Evolutionary conservation across 2,329 filamentous ascomycete genomes (phyloP).

Genomic region (Teratosphaeria pseudoeucalypti): DNA sequence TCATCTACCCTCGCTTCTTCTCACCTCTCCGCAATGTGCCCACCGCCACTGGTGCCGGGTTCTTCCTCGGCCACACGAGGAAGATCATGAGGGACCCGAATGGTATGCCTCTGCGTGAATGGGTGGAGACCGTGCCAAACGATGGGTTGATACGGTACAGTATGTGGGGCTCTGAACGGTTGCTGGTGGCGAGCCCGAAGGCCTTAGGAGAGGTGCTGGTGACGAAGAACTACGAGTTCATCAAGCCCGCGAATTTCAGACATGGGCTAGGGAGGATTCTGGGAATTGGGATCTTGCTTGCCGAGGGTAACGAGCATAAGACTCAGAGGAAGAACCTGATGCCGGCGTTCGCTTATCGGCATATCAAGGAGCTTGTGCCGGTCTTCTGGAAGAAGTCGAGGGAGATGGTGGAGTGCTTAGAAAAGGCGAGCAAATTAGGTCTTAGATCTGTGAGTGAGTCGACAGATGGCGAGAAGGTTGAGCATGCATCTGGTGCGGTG

Average conservation of each 20-base stretch:
- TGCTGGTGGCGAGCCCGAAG: constrained; percentile 37
- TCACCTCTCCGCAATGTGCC: constrained; percentile 50
- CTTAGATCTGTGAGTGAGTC: not conserved
- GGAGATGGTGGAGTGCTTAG: constrained; percentile 29
- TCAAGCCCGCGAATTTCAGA: constrained; percentile 38
- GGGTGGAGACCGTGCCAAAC: constrained; percentile 44
- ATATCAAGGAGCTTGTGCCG: constrained; percentile 39
- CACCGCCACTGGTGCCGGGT: constrained; percentile 36
- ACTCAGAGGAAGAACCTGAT: constrained; percentile 40
- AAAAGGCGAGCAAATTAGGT: constrained; percentile 23
- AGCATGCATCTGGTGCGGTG: constrained; percentile 27
- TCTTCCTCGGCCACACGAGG: constrained; percentile 34
- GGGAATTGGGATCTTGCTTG: constrained; percentile 62
- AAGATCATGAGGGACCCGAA: constrained; percentile 32
- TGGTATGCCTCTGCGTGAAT: constrained; percentile 37
- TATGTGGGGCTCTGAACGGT: constrained; percentile 34
- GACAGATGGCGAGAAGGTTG: constrained; percentile 14
- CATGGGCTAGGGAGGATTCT: constrained; percentile 52
- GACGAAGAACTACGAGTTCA: constrained; percentile 41
- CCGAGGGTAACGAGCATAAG: constrained; percentile 87
- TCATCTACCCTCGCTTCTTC: constrained; percentile 49
- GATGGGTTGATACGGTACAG: constrained; percentile 46
- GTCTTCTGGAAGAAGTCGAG: constrained; percentile 40
- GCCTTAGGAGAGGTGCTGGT: constrained; percentile 41
- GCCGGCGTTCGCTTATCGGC: constrained; percentile 41